Evolutionary conservation across 805 yeast species (phyloP).

Genomic region (Pichia phayaonensis): DNA sequence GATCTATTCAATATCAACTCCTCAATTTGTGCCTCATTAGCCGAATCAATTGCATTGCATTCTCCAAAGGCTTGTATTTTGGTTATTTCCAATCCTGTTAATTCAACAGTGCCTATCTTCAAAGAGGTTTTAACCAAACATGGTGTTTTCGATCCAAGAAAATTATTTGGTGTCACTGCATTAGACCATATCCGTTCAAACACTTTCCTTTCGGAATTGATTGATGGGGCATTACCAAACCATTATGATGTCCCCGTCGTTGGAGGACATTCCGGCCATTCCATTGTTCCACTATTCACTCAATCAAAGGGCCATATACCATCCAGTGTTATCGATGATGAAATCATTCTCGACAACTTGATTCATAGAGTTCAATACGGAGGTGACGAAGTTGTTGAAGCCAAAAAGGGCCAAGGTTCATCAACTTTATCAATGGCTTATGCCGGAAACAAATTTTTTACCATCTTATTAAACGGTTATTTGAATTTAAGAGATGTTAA

Average conservation of each 20-base stretch:
- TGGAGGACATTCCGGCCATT: conserved; percentile 95
- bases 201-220: conserved; percentile 55
- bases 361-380: conserved; percentile 89
- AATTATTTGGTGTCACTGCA: conserved; percentile 82
- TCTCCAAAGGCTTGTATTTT: conserved; percentile 73
- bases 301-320: conserved; percentile 26
- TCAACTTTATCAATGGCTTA: conserved; percentile 92
- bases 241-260: conserved; percentile 62
- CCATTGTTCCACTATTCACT: conserved; percentile 81
- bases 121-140: conserved; percentile 66
- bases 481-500: conserved; percentile 45
- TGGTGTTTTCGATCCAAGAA: conserved; percentile 62
- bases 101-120: conserved; percentile 86
- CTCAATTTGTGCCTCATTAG: conserved; percentile 64
- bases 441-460: conserved; percentile 73
- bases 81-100: conserved; percentile 89
- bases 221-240: conserved; percentile 38
- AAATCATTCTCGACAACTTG: conserved; percentile 41
- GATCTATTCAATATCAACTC: conserved; percentile 54
- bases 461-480: conserved; percentile 35
- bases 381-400: conserved; percentile 93
- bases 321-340: conserved; percentile 27
- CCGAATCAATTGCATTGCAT: conserved; percentile 62
- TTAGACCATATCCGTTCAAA: conserved; percentile 85
- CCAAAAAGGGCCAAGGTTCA: conserved; percentile 90